These are phyloP conservation scores for Suhomyces coccinellae DNA, from an alignment of 1,139 yeast species.

Conservation along the genomic window DNA sequence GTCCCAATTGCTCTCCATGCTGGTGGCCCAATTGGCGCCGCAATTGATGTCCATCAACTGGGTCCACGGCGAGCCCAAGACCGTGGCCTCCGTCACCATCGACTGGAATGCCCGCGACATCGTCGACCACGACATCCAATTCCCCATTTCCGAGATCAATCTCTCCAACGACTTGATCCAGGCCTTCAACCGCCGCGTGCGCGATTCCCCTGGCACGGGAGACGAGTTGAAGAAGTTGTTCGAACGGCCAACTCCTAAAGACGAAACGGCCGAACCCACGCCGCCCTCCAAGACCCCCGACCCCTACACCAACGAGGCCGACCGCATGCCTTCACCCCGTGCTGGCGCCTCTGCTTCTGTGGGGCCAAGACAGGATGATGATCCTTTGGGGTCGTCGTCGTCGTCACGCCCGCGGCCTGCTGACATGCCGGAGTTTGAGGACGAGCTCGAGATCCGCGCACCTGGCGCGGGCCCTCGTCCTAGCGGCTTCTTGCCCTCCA, in stretches of 20 bases:
- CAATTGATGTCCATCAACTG: slow-evolving; percentile 19
- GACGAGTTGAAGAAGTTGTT: slow-evolving; percentile 11
- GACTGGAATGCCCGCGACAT: slow-evolving; percentile 23
- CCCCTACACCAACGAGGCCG: slow-evolving; percentile 12
- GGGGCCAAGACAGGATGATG: too few relatives aligned
- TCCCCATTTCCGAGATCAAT: slow-evolving; percentile 29
- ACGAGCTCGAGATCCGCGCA: slow-evolving; percentile 23
- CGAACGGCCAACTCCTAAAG: slow-evolving; percentile 1
- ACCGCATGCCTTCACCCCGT: slow-evolving; percentile 1
- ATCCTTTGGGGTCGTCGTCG: background rate
- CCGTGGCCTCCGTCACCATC: slow-evolving; percentile 25
- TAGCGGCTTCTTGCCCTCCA: slow-evolving; percentile 26
- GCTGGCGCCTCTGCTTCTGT: background rate
- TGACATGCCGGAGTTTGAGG: slow-evolving; percentile 33
- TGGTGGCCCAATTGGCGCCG: slow-evolving; percentile 15
- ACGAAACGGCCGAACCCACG: background rate
- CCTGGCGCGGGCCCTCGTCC: background rate
- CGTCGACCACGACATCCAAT: slow-evolving; percentile 17
- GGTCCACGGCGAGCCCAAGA: slow-evolving; percentile 14
- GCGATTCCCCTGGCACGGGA: slow-evolving; percentile 7
- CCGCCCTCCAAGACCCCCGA: slow-evolving; percentile 7
- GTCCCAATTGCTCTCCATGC: slow-evolving; percentile 14
- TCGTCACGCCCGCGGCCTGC: slow-evolving; percentile 1
- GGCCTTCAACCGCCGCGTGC: slow-evolving; percentile 21
- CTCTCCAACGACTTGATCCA: slow-evolving; percentile 27